phyloP scores from a whole-genome alignment of 768 basidiomycete species.

The Ramaria sp. region DNA sequence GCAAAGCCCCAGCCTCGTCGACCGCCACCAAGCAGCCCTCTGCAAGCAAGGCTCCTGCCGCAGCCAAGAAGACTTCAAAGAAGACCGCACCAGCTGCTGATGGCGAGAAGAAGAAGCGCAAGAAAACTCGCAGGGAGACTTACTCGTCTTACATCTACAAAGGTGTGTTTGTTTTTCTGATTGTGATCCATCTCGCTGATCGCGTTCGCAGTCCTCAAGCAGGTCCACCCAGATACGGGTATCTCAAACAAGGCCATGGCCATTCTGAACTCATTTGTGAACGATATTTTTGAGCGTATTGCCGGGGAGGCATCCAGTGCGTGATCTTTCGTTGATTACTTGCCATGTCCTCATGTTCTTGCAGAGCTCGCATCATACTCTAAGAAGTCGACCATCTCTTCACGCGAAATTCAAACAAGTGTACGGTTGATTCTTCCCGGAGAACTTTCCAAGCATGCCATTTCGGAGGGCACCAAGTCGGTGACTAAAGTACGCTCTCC shows the following conservation, averaged over 20 bases:
- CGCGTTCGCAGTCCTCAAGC: constrained; percentile 63
- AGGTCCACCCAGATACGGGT: constrained; percentile 97
- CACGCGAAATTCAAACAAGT: constrained; percentile 94
- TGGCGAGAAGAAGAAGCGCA: constrained; percentile 80
- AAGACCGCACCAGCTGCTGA: constrained; percentile 37
- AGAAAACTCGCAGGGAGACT: constrained; percentile 84
- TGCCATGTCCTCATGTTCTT: background rate
- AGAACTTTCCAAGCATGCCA: constrained; percentile 97
- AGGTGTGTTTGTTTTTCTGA: constrained; percentile 32
- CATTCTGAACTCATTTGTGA: constrained; percentile 86
- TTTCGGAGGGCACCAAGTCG: constrained; percentile 84
- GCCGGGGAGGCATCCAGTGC: constrained; percentile 81
- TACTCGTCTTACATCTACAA: constrained; percentile 96
- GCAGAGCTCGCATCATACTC: constrained; percentile 94
- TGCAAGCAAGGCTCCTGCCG: constrained; percentile 49
- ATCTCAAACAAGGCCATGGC: constrained; percentile 97
- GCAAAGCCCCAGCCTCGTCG: constrained; percentile 48
- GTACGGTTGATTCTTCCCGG: constrained; percentile 94
- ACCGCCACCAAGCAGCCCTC: constrained; percentile 31
- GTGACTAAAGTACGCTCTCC: constrained; percentile 42
- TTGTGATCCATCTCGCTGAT: background rate
- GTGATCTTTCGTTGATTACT: constrained; percentile 17
- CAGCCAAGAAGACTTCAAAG: constrained; percentile 45
- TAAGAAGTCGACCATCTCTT: constrained; percentile 98
- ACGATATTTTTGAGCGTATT: constrained; percentile 90